Evolutionary conservation across 306 rosid species (phyloP).

Genomic region (Senna siamea): DNA sequence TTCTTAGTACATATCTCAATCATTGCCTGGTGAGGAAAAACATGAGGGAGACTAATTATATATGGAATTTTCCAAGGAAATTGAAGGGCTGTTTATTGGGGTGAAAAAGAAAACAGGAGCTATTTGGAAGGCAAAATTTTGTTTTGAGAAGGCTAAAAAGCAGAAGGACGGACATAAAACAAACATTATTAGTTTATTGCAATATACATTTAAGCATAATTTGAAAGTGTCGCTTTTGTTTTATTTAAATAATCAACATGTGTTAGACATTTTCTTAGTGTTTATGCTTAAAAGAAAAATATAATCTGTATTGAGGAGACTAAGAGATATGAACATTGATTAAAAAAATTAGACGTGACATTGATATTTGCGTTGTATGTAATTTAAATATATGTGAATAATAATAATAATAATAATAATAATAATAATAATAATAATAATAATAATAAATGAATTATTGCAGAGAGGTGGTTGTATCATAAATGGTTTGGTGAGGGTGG

Average conservation of each 20-base stretch:
- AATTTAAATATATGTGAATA: too few species aligned
- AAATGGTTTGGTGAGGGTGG: conserved; percentile 35
- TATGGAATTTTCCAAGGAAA: background rate
- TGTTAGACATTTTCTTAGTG: background rate
- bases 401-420: too few species aligned
- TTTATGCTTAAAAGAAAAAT: too few species aligned
- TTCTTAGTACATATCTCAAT: background rate
- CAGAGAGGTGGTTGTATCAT: conserved; percentile 23
- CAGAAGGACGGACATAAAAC: too few species aligned
- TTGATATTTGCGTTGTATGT: too few species aligned
- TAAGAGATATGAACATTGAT: too few species aligned
- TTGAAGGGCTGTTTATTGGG: background rate
- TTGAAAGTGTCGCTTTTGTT: background rate
- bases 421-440: too few species aligned
- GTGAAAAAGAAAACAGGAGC: background rate
- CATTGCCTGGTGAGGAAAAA: too few species aligned
- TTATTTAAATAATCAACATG: too few species aligned
- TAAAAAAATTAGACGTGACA: too few species aligned
- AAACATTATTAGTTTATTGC: too few species aligned
- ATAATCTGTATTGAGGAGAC: too few species aligned
- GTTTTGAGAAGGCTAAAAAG: background rate
- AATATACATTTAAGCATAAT: background rate
- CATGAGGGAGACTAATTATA: background rate
- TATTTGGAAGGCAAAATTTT: background rate
- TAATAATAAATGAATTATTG: conserved; percentile 31